Evolutionary conservation across 805 yeast species (phyloP).

Genomic region (Candida chauliodis): DNA sequence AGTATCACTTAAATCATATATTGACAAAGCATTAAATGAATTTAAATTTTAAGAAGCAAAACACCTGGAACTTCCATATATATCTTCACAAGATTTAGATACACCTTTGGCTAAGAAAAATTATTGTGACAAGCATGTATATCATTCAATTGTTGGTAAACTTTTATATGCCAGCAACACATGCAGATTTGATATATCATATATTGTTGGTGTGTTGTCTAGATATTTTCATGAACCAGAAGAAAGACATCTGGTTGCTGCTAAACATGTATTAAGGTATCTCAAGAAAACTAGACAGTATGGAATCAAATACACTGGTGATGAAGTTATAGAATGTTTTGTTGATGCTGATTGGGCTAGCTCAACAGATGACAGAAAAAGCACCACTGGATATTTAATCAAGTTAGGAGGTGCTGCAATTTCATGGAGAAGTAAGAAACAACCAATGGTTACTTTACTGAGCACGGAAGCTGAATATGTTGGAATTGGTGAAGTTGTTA

Average conservation of each 20-base stretch:
- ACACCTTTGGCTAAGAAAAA: neutral
- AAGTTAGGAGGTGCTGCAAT: neutral
- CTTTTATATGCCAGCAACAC: neutral
- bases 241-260: constrained; percentile 1
- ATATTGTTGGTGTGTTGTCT: constrained; percentile 2
- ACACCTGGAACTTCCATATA: too few relatives aligned
- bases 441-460: constrained; percentile 1
- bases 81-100: too few relatives aligned
- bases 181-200: neutral
- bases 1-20: too few relatives aligned
- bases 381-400: neutral
- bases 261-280: neutral
- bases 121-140: neutral
- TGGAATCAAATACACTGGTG: neutral
- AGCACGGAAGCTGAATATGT: constrained; percentile 1
- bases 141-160: neutral
- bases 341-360: constrained; percentile 1
- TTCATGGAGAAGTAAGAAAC: neutral
- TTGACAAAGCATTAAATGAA: too few relatives aligned
- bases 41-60: too few relatives aligned
- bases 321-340: neutral
- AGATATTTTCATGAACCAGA: constrained; percentile 1
- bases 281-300: neutral
- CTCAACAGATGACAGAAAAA: constrained; percentile 1
- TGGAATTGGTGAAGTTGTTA: neutral